Base-by-base conservation (phyloP, 73 alveolate species). In the Stentor roeselii region DNA sequence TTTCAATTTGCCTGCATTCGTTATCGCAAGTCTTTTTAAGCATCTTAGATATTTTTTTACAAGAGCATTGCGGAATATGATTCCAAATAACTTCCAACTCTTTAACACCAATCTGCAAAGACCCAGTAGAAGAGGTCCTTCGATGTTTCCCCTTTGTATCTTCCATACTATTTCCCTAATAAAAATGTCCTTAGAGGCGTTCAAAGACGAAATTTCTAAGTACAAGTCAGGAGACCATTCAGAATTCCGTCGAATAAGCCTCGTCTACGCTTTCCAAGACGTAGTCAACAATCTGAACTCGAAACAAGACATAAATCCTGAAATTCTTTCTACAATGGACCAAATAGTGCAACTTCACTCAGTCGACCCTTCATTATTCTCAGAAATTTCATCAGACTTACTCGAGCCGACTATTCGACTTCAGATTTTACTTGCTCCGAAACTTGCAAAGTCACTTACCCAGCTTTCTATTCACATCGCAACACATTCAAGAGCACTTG, bases 261-360 rank as follows among this genome's bases (percentile, higher is more conserved):
- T 67, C 0, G 37, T 67, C 37, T 67, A 67, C 80, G 21, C 80
- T 21, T 67, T 67, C 34, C 80, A 67, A 67, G 80, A 67, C 80
- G 21, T 67, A 21, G 80, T 32, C 37, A 67, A 67, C 34, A 21
- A 36, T 11, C 41, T 67, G 14, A 67, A 30, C 14, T 21, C n/a
- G 14, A 67, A 11, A 1, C 21, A 21, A 27, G 41, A 34, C 2
- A 21, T 67, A 27, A 15, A 27, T 67, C 80, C 37, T 30, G 2
- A 32, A 1, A 21, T 21, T 30, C 27, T 67, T 34, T 40, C 21
- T 27, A 21, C 80, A n/a, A 21, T 67, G 21, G 80, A 21, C 34
- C 1, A 1, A 27, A 14, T 67, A 14, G 41, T 34, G 14, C 41
- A 32, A 1, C 37, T 67, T 0, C n/a, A 67, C 34, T n/a, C 37